Base-by-base conservation (phyloP, 805 yeast genomes). In the Cyberlindnera sargentensis region DNA sequence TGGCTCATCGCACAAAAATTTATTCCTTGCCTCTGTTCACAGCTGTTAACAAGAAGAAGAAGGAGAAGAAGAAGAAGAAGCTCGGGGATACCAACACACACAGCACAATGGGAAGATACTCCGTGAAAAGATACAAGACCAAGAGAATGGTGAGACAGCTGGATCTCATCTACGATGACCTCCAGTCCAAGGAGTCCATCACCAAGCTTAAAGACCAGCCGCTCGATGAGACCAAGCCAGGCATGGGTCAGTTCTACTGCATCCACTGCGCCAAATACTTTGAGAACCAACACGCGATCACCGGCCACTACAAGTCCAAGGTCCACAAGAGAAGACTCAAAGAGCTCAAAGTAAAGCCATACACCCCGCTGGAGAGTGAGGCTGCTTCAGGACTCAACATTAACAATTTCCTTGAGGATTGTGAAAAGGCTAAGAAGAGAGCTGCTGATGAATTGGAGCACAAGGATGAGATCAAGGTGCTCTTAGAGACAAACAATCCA, bases 211-310 rank as follows among this genome's bases (percentile, higher is more conserved):
- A 85, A 60, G 81, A 84, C 60, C 98, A 91, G 64, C 84, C 87
- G 5, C 63, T 85, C 44, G 96, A 91, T 63, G 98, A 91, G 66
- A 78, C 80, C 36, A 82, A 83, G 59, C 90, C 97, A 1, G 99
- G 99, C 2, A 67, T 93, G 51, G 99, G 96, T 11, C 98, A 93
- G 65, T 83, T 78, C 64, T 93, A 87, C 64, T 93, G 98, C 65
- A 73, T 93, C 42, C 95, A 89, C 50, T 93, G 99, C 71, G 95
- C 95, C 39, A 85, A 83, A 61, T 88, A 93, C 64, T 88, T 80
- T 58, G 96, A 90, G 61, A 80, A 82, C 45, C 88, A 84, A 37
- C 62, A 65, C 30, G 84, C 95, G 6, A 70, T 86, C 43, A 78
- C 77, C 47, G 72, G 81, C 10, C 99, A 93, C 66, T 66, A 74